Base-by-base conservation (phyloP, 306 rosid genomes). In the Albizia julibrissin region DNA sequence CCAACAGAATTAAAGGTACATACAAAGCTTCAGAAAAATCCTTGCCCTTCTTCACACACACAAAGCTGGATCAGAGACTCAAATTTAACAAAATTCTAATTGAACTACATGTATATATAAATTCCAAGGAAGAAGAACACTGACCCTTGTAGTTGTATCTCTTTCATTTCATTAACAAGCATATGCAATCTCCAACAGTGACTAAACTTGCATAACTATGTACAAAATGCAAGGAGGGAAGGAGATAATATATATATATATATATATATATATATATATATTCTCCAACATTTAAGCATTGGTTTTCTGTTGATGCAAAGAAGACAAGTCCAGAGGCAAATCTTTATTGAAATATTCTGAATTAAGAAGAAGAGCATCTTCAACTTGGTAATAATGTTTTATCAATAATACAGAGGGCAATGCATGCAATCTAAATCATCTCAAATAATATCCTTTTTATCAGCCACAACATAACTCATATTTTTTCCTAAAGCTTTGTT, bases 51-150 rank as follows among this genome's bases (percentile, higher is more conserved):
- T 33, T 21, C 19, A 65, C 70, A 29, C 5, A 3, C 37, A 62
- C 37, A 62, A 1, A 11, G 37, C 1, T 65, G 40, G 18, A 59
- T 26, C 22, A 18, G 4, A 39, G 79, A 58, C 3, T 56, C 50
- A 26, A 27, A 19, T 10, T 13, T 18, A 22, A 37, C 24, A 58
- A 75, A 75, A 37, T 58, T 42, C 52, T 40, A 37, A 37, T 58
- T 22, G 68, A 74, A 50, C 64, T 59, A 12, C 47, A 75, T 75
- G 80, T 42, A 37, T n/a, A n/a, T n/a, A 33, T 33, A 4, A 33
- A 46, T 77, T 59, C 67, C 15, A 26, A 54, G 72, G 44, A 21
- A 56, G 80, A 22, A 61, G 6, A 83, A 58, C 80, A 56, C 27
- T 29, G 44, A 3, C 37, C 27, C 8, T 69, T 68, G 21, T n/a